phyloP scores from a whole-genome alignment of 129 eudicot genomes.

The Helianthus tuberosus region DNA sequence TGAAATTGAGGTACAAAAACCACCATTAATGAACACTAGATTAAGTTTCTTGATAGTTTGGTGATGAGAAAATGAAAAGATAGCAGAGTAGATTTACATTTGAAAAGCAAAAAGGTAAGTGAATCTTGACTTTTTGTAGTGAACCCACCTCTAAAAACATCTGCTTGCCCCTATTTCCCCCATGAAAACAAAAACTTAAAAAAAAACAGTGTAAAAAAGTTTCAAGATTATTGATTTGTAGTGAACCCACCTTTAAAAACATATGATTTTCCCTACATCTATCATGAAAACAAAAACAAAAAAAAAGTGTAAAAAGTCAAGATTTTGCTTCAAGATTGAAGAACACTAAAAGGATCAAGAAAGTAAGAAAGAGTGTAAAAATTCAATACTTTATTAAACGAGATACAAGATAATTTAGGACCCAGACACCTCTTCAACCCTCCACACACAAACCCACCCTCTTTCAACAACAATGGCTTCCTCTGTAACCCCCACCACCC shows the following conservation, averaged over 20 bases:
- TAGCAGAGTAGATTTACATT: conserved; percentile 57
- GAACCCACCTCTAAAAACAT: conserved; percentile 28
- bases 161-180: conserved; percentile 14
- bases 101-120: conserved; percentile 37
- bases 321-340: conserved; percentile 5
- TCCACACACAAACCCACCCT: neutral
- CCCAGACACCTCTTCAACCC: neutral
- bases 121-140: conserved; percentile 41
- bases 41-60: conserved; percentile 27
- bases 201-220: conserved; percentile 15
- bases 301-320: conserved; percentile 14
- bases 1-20: conserved; percentile 24
- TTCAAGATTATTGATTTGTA: conserved; percentile 39
- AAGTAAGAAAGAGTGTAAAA: conserved; percentile 19
- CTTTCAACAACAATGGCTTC: conserved; percentile 13
- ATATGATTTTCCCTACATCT: conserved; percentile 1
- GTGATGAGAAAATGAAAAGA: conserved; percentile 33
- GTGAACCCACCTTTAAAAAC: conserved; percentile 29
- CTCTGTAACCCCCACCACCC: neutral
- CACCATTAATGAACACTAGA: conserved; percentile 27
- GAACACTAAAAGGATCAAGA: neutral
- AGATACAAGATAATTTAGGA: no score
- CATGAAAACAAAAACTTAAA: neutral
- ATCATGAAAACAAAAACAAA: conserved; percentile 16
- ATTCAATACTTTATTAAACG: no score